Evolutionary conservation across 2,329 filamentous ascomycete species (phyloP).

Genomic region (Ceratocystis lukuohia): DNA sequence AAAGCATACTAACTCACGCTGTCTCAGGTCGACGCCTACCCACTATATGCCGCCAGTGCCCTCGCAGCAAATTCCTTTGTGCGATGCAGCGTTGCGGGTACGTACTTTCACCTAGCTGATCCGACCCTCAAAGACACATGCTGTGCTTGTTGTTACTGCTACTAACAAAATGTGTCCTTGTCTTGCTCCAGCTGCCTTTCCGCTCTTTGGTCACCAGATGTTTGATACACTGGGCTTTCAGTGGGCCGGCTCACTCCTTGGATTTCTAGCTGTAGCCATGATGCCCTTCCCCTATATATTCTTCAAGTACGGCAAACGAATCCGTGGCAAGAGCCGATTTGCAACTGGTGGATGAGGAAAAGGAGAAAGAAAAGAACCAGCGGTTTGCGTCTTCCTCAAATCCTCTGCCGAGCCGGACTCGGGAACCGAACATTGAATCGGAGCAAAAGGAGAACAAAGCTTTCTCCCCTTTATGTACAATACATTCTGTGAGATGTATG

Average conservation of each 20-base stretch:
- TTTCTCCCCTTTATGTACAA: not conserved
- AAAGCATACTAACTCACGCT: conserved; percentile 15
- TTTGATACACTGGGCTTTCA: conserved; percentile 55
- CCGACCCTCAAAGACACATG: not conserved
- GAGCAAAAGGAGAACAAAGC: not conserved
- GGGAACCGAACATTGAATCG: not conserved
- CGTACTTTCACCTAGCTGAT: conserved; percentile 23
- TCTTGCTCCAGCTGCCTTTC: conserved; percentile 48
- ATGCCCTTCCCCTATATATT: conserved; percentile 52
- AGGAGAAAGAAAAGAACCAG: not conserved
- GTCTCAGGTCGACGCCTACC: conserved; percentile 56
- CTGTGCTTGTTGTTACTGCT: conserved; percentile 13
- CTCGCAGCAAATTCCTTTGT: conserved; percentile 75
- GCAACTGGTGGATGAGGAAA: conserved; percentile 26
- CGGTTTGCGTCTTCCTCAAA: not conserved
- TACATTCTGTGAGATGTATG: not conserved
- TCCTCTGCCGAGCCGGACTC: not conserved
- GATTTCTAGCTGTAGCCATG: conserved; percentile 48
- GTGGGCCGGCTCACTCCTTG: conserved; percentile 52
- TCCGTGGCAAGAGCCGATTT: conserved; percentile 43
- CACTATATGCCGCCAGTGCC: conserved; percentile 59
- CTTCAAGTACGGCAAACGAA: conserved; percentile 45
- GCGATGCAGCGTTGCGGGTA: conserved; percentile 59
- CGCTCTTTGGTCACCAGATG: conserved; percentile 62
- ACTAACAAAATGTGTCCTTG: conserved; percentile 9